Percentiles rank a stretch among this genome's conserved stretches.
These are phyloP conservation scores for Eleusine indica DNA, from an alignment of 176 grass and related monocot genomes.

Conservation along the genomic window DNA sequence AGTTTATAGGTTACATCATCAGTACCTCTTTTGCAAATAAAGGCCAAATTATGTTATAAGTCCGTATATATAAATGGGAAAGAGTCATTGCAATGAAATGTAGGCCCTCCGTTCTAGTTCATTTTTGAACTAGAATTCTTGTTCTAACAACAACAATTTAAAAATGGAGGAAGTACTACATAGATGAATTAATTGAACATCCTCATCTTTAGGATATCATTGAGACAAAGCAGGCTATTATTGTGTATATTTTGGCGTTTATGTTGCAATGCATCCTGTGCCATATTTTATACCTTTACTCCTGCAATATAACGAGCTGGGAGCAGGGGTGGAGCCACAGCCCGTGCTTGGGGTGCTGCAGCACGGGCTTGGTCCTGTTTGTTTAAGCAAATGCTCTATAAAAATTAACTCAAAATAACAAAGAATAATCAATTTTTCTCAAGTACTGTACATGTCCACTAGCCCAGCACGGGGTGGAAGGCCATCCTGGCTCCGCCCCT, in stretches of 20 bases:
- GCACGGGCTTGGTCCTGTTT: too few species aligned
- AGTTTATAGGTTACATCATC: too few species aligned
- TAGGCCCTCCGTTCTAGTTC: neutral
- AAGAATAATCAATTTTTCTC: too few species aligned
- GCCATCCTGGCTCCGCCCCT: too few species aligned
- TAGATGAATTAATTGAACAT: slow-evolving; percentile 16
- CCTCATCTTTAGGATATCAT: neutral
- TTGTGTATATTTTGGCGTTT: neutral
- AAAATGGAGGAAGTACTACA: neutral
- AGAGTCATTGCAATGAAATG: slow-evolving; percentile 21
- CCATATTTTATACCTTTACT: slow-evolving; percentile 18
- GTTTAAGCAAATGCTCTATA: too few species aligned
- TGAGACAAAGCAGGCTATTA: slow-evolving; percentile 2
- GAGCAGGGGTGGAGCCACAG: neutral
- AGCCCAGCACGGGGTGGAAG: too few species aligned
- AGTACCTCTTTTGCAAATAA: slow-evolving; percentile 18
- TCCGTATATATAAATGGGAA: slow-evolving; percentile 19
- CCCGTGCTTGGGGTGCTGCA: too few species aligned
- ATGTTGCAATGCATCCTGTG: neutral
- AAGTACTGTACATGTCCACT: too few species aligned
- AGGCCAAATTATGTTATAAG: slow-evolving; percentile 12
- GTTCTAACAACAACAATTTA: too few species aligned
- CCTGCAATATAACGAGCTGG: neutral
- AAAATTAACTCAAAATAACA: too few species aligned
- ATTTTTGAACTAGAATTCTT: too few species aligned